Evolutionary conservation across 2,329 filamentous ascomycete genomes (phyloP).

Genomic region (Pseudopyricularia javanii): DNA sequence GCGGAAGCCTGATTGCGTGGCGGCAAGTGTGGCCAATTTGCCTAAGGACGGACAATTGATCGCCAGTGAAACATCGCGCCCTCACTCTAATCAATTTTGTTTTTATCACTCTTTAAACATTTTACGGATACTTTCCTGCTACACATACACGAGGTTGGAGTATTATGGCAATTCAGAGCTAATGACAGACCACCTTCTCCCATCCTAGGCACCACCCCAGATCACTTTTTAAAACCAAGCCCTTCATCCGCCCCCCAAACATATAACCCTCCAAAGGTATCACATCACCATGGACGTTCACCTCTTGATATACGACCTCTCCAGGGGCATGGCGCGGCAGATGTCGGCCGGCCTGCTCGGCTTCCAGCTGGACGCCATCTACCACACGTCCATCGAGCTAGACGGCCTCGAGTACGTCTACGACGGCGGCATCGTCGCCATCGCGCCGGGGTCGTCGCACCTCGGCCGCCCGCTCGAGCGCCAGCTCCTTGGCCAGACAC

Average conservation of each 20-base stretch:
- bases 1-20: not conserved
- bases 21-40: not conserved
- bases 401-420: slow-evolving; percentile 82
- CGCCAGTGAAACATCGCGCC: too few relatives aligned
- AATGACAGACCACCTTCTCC: too few relatives aligned
- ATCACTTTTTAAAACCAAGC: not conserved
- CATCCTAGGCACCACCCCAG: too few relatives aligned
- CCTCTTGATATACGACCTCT: slow-evolving; percentile 70
- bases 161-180: too few relatives aligned
- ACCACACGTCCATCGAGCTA: slow-evolving; percentile 85
- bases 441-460: slow-evolving; percentile 71
- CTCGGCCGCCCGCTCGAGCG: slow-evolving; percentile 73
- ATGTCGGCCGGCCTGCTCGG: slow-evolving; percentile 40
- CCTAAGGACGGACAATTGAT: too few relatives aligned
- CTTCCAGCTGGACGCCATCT: slow-evolving; percentile 74
- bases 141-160: too few relatives aligned
- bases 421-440: slow-evolving; percentile 75
- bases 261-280: not conserved
- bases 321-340: slow-evolving; percentile 42
- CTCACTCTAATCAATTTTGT: too few relatives aligned
- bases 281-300: slow-evolving; percentile 53
- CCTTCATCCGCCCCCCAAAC: not conserved
- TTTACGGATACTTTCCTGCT: too few relatives aligned
- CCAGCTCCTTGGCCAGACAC: slow-evolving; percentile 62
- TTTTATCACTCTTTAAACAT: too few relatives aligned